A percentile compares a stretch with the other conserved stretches of the same genome.
Conservation (phyloP, 2,329 filamentous ascomycete genomes). For the Pseudogymnoascus destructans region DNA sequence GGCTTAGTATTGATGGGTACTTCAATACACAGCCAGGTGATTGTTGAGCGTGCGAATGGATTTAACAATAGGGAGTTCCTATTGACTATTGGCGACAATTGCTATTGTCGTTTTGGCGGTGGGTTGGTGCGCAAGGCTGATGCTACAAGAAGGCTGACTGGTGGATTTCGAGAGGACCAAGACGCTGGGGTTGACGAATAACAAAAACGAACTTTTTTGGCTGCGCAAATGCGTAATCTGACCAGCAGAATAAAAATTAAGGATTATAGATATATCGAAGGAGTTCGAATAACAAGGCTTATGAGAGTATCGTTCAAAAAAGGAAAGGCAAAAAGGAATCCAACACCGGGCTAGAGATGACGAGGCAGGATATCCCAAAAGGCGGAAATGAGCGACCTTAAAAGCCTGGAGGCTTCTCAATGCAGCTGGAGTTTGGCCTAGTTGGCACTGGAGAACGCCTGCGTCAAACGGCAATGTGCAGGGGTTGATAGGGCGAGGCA, state of each 20-base stretch:
- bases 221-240: conserved; percentile 6
- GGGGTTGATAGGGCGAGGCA: conserved; percentile 5
- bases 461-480: conserved; percentile 1
- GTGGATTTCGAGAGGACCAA: neutral
- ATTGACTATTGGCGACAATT: conserved; percentile 6
- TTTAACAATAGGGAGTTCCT: neutral
- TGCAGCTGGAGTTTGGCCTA: neutral
- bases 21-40: conserved; percentile 4
- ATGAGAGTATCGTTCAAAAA: conserved; percentile 5
- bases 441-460: conserved; percentile 2
- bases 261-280: neutral
- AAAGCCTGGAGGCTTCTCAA: conserved; percentile 7
- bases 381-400: conserved; percentile 6
- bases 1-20: conserved; percentile 4
- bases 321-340: conserved; percentile 1
- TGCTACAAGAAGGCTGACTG: conserved; percentile 3
- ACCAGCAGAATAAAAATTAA: conserved; percentile 5
- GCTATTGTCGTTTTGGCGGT: neutral
- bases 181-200: conserved; percentile 1
- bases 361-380: neutral
- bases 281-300: conserved; percentile 4
- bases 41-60: conserved; percentile 7
- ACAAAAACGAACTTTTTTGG: conserved; percentile 2
- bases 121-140: conserved; percentile 4
- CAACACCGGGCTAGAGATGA: neutral